Base-by-base conservation (phyloP, 2,329 filamentous ascomycete species). In the Arachnomyces sp. region DNA sequence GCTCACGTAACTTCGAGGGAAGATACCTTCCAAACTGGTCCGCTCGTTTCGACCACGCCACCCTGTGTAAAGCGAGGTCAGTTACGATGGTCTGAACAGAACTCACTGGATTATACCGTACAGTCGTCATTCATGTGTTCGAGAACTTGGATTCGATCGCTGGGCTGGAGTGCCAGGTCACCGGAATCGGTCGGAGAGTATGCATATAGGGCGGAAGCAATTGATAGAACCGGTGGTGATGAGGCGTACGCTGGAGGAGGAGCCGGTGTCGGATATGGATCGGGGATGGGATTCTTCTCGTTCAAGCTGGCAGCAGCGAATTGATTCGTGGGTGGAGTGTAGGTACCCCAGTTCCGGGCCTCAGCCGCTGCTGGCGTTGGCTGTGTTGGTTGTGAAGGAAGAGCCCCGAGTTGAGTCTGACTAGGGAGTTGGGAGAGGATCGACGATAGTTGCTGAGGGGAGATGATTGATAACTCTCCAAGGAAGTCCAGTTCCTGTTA, bases 121-220 rank as follows among this genome's bases (percentile, higher is more conserved):
- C 90, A 96, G 65, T 96, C 89, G 47, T 82, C 79, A 66, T 96
- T 96, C 83, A 95, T 92, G 70, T 94, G 89, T 66, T 95, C 86
- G 50, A 80, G 77, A 15, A 96, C 84, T 44, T 78, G 75, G 52
- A 96, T 73, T 48, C 74, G 73, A 67, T 96, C 90, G 57, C 89
- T 83, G 46, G 83, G 80, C 57, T 86, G 78, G 44, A 96, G 78
- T 2, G 77, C 78, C 47, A 94, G 73, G 60, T 96, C 90, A 44
- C 87, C 86, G 3, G 80, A 75, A 59, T 95, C 89, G 31, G 82
- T 74, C 7, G 82, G 85, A 28, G 73, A 75, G 70, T 95, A 96
- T 46, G 77, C 75, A 70, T 95, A 96, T 36, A 95, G 73, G 5
- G 89, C 89, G 16, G 79, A 79, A 17, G 87, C 88, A 51, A 84